A percentile compares a stretch with the other conserved stretches of the same genome.
phyloP scores from a whole-genome alignment of 805 yeast species.

The Starmera quercuum region DNA sequence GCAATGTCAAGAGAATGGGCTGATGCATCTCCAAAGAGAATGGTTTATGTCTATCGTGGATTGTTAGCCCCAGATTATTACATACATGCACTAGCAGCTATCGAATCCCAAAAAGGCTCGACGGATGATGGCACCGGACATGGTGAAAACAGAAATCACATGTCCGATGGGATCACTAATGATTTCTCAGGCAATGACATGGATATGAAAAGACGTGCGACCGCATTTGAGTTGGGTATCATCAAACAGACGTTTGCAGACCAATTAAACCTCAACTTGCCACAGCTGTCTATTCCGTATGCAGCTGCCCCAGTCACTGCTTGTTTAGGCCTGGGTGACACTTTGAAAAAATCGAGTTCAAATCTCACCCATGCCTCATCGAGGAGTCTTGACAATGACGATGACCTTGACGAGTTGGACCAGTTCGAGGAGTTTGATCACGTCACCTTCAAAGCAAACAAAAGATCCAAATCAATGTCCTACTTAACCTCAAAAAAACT shows the following conservation, averaged over 20 bases:
- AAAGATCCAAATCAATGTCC: slow-evolving; percentile 60
- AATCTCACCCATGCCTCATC: slow-evolving; percentile 25
- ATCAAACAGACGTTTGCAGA: slow-evolving; percentile 30
- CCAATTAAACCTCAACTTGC: slow-evolving; percentile 28
- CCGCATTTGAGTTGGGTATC: slow-evolving; percentile 44
- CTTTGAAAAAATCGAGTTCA: slow-evolving; percentile 5
- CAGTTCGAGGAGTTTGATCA: slow-evolving; percentile 25
- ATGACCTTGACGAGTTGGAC: slow-evolving; percentile 29
- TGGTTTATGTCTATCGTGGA: slow-evolving; percentile 84
- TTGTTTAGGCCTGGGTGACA: slow-evolving; percentile 31
- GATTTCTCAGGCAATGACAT: slow-evolving; percentile 10
- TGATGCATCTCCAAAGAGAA: slow-evolving; percentile 80
- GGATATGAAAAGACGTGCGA: slow-evolving; percentile 36
- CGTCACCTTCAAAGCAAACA: slow-evolving; percentile 36
- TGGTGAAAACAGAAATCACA: slow-evolving; percentile 11
- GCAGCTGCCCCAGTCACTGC: slow-evolving; percentile 76
- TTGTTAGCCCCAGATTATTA: slow-evolving; percentile 68
- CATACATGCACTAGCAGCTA: slow-evolving; percentile 58
- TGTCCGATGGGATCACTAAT: slow-evolving; percentile 4
- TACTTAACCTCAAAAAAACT: slow-evolving; percentile 46
- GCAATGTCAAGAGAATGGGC: slow-evolving; percentile 87
- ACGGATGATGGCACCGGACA: slow-evolving; percentile 13
- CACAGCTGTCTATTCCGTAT: slow-evolving; percentile 53
- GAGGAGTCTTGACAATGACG: slow-evolving; percentile 34
- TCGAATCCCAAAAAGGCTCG: slow-evolving; percentile 26